Evolutionary conservation across 2,329 filamentous ascomycete genomes (phyloP).

Genomic region (Didymella lethalis): DNA sequence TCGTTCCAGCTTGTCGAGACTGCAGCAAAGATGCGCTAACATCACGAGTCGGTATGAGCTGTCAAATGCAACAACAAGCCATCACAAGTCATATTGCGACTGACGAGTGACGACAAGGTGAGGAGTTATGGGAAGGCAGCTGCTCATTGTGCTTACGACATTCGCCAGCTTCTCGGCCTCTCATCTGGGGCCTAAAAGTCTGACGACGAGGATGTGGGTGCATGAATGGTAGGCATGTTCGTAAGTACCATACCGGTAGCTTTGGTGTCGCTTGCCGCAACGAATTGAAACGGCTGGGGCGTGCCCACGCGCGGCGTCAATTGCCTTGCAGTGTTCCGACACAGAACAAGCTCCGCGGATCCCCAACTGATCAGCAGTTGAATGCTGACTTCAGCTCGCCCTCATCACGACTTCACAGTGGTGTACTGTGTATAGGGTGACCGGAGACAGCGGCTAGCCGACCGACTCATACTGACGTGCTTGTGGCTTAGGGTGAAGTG

Average conservation of each 20-base stretch:
- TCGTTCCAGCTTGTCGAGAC: conserved; percentile 11
- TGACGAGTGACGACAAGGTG: not conserved
- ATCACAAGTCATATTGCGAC: conserved; percentile 5
- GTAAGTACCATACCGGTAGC: not conserved
- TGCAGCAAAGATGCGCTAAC: conserved; percentile 12
- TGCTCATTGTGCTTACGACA: not conserved
- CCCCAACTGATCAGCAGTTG: conserved; percentile 15
- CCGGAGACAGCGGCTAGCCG: conserved; percentile 1
- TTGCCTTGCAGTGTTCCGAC: not conserved
- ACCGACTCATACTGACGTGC: conserved; percentile 12
- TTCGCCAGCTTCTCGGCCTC: not conserved
- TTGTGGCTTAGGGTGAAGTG: conserved; percentile 1
- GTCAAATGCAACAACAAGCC: conserved; percentile 13
- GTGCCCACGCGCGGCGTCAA: conserved; percentile 15
- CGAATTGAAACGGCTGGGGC: conserved; percentile 12
- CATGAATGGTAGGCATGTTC: conserved; percentile 1
- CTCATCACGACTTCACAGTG: conserved; percentile 3
- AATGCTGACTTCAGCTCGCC: not conserved
- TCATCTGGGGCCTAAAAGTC: not conserved
- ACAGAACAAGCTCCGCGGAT: conserved; percentile 3
- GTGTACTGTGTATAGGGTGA: not conserved
- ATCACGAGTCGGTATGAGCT: conserved; percentile 17
- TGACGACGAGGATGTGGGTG: not conserved
- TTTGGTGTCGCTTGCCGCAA: conserved; percentile 6
- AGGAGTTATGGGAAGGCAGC: conserved; percentile 2